Evolutionary conservation across 2,329 filamentous ascomycete genomes (phyloP).

Genomic region (Exserohilum rostratum): DNA sequence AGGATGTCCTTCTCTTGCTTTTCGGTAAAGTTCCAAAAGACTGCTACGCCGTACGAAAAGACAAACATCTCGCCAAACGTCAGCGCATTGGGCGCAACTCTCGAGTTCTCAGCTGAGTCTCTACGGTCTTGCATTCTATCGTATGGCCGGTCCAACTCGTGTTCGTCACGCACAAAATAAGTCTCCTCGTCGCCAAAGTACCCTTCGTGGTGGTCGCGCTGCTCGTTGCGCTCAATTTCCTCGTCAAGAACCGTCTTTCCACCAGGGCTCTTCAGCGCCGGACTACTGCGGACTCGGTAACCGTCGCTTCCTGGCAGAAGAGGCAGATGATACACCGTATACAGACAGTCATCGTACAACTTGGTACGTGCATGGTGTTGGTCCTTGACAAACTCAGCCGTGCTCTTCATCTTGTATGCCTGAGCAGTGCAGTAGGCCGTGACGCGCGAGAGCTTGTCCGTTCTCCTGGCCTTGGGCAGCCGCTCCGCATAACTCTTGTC

Average conservation of each 20-base stretch:
- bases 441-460: conserved; percentile 84
- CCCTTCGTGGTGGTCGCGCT: conserved; percentile 85
- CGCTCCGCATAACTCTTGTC: conserved; percentile 95
- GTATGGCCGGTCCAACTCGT: conserved; percentile 31
- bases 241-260: conserved; percentile 92
- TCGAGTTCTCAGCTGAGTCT: conserved; percentile 42
- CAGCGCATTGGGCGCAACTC: conserved; percentile 72
- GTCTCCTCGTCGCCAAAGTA: conserved; percentile 78
- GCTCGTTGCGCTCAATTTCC: conserved; percentile 93
- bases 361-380: conserved; percentile 92
- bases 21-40: conserved; percentile 99
- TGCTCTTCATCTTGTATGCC: conserved; percentile 85
- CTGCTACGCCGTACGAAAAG: conserved; percentile 94
- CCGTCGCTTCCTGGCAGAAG: conserved; percentile 84
- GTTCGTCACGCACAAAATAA: conserved; percentile 56
- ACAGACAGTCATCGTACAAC: conserved; percentile 96
- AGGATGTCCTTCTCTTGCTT: conserved; percentile 95
- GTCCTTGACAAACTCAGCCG: conserved; percentile 86
- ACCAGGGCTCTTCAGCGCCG: conserved; percentile 88
- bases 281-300: conserved; percentile 86
- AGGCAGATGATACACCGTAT: conserved; percentile 92
- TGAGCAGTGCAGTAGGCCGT: conserved; percentile 97
- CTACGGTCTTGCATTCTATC: conserved; percentile 28
- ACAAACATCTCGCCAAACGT: conserved; percentile 95
- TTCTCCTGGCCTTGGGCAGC: conserved; percentile 83